These are phyloP conservation scores for Artemisia argyi DNA, from an alignment of 129 eudicot genomes.

Conservation along the genomic window DNA sequence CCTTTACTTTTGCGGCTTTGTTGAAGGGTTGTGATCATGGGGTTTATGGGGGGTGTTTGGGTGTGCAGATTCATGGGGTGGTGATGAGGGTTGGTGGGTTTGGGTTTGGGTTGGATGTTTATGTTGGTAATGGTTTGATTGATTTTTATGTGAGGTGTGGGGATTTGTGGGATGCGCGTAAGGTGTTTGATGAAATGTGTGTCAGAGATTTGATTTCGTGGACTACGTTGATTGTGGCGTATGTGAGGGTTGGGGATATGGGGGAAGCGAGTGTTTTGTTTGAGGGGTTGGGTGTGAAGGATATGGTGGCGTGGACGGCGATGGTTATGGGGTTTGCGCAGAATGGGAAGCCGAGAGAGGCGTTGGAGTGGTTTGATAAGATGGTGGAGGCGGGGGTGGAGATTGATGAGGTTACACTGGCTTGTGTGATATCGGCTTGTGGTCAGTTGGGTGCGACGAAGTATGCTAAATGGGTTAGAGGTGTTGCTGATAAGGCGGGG, in stretches of 20 bases:
- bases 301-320: slow-evolving; percentile 33
- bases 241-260: slow-evolving; percentile 56
- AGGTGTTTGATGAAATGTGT: slow-evolving; percentile 31
- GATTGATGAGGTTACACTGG: slow-evolving; percentile 65
- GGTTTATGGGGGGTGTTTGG: slow-evolving; percentile 39
- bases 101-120: slow-evolving; percentile 50
- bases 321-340: slow-evolving; percentile 74
- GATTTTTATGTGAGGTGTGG: slow-evolving; percentile 68
- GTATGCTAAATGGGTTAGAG: slow-evolving; percentile 64
- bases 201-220: slow-evolving; percentile 60
- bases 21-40: slow-evolving; percentile 43
- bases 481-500: slow-evolving; percentile 62
- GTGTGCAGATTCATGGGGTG: slow-evolving; percentile 63
- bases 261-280: slow-evolving; percentile 54
- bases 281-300: slow-evolving; percentile 43
- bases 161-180: slow-evolving; percentile 5
- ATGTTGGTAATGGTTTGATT: slow-evolving; percentile 59
- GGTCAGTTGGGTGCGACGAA: slow-evolving; percentile 66
- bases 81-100: slow-evolving; percentile 59
- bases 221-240: slow-evolving; percentile 65
- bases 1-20: slow-evolving; percentile 67
- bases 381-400: slow-evolving; percentile 54
- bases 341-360: slow-evolving; percentile 61
- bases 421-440: slow-evolving; percentile 74
- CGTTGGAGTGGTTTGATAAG: slow-evolving; percentile 54